phyloP scores from a whole-genome alignment of 768 basidiomycete genomes.

The Trametes meyenii region DNA sequence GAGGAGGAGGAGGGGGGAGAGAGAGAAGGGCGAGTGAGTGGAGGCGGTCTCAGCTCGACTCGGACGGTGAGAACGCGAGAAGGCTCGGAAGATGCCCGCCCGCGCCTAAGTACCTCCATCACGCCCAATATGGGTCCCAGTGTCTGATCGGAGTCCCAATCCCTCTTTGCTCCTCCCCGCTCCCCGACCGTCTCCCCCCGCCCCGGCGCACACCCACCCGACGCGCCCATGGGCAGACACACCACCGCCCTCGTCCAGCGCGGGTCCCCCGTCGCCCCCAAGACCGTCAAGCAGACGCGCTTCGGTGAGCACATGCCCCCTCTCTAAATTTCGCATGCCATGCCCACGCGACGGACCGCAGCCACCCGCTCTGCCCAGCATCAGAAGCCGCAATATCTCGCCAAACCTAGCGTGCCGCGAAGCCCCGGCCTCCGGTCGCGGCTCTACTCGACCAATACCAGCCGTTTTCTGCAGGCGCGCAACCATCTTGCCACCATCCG shows the following conservation, averaged over 20 bases:
- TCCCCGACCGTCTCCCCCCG: neutral
- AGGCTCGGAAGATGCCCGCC: neutral
- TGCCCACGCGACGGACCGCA: conserved; percentile 12
- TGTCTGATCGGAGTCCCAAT: conserved; percentile 7
- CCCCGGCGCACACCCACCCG: neutral
- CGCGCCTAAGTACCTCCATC: neutral
- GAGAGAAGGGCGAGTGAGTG: neutral
- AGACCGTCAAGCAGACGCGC: conserved; percentile 14
- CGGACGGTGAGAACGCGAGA: neutral
- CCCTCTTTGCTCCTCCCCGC: neutral
- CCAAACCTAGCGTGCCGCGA: conserved; percentile 12
- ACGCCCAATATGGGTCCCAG: neutral
- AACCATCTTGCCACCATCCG: conserved; percentile 22
- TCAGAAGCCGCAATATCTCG: conserved; percentile 20
- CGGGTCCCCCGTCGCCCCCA: conserved; percentile 17
- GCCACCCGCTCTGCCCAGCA: conserved; percentile 15
- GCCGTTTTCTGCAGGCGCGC: conserved; percentile 19
- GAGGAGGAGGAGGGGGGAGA: neutral
- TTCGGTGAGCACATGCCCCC: conserved; percentile 5
- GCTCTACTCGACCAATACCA: conserved; percentile 21
- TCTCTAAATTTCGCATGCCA: conserved; percentile 4
- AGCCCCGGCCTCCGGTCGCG: conserved; percentile 20
- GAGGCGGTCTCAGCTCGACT: neutral
- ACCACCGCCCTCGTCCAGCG: conserved; percentile 22
- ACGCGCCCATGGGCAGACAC: conserved; percentile 24